Percentiles rank a stretch among this genome's conserved stretches.
These are phyloP conservation scores for Xylaria sp. DNA, from an alignment of 2,329 filamentous ascomycete genomes.

Conservation along the genomic window DNA sequence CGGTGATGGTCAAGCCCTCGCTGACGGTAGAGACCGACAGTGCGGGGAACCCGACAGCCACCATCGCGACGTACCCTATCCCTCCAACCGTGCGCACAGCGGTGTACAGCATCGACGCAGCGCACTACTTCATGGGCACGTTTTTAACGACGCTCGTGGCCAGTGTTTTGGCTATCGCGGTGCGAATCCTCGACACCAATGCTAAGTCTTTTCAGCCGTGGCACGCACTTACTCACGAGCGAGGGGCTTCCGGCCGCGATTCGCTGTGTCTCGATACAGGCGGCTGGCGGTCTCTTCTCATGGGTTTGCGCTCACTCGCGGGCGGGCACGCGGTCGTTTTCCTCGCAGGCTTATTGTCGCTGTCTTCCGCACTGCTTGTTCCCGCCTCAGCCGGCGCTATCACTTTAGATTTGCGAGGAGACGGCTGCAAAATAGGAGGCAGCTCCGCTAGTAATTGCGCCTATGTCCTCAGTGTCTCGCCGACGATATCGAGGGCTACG, in stretches of 20 bases:
- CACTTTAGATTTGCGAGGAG: constrained; percentile 38
- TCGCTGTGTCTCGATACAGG: constrained; percentile 40
- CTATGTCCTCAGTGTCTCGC: constrained; percentile 40
- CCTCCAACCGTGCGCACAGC: neutral
- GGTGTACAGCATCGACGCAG: constrained; percentile 5
- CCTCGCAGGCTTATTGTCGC: constrained; percentile 36
- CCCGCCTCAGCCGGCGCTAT: constrained; percentile 41
- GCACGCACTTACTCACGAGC: constrained; percentile 43
- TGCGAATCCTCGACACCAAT: constrained; percentile 36
- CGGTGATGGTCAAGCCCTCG: constrained; percentile 26
- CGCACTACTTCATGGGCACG: constrained; percentile 35
- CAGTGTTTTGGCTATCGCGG: constrained; percentile 29
- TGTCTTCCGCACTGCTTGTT: constrained; percentile 39
- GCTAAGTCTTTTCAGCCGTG: constrained; percentile 44
- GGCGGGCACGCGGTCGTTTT: constrained; percentile 38
- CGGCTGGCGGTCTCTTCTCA: constrained; percentile 31
- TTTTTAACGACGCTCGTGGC: constrained; percentile 34
- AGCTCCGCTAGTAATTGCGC: constrained; percentile 38
- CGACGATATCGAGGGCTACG: constrained; percentile 33
- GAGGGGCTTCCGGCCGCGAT: constrained; percentile 40
- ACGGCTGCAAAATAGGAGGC: constrained; percentile 29
- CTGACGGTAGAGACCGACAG: constrained; percentile 26
- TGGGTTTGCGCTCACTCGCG: constrained; percentile 32
- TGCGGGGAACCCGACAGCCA: constrained; percentile 32
- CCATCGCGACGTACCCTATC: constrained; percentile 24